These are phyloP conservation scores for Boletus tomentosulus DNA, from an alignment of 768 basidiomycete species.

Conservation along the genomic window DNA sequence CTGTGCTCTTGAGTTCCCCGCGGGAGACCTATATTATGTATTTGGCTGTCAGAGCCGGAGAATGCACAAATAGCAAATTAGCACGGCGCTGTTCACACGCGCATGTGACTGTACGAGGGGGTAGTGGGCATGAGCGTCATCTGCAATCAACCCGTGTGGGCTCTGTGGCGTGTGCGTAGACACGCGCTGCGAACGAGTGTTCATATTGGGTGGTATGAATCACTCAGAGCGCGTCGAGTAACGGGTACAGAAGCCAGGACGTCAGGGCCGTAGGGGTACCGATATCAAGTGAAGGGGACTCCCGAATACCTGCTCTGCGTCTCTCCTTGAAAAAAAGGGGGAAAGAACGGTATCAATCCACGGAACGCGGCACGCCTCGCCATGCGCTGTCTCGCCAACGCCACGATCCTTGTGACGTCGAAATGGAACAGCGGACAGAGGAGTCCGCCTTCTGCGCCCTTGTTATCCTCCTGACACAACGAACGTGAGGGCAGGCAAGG, in stretches of 20 bases:
- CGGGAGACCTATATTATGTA: slow-evolving; percentile 66
- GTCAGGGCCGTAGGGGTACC: slow-evolving; percentile 9
- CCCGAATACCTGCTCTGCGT: slow-evolving; percentile 11
- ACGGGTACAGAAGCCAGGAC: slow-evolving; percentile 22
- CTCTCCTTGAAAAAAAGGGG: slow-evolving; percentile 14
- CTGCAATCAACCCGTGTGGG: slow-evolving; percentile 40
- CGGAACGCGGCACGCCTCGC: slow-evolving; percentile 12
- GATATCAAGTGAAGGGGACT: not conserved
- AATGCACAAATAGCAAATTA: slow-evolving; percentile 51
- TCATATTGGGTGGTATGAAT: slow-evolving; percentile 64
- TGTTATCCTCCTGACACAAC: no score
- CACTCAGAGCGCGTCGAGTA: slow-evolving; percentile 48
- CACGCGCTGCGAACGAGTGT: slow-evolving; percentile 61
- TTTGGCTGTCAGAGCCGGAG: slow-evolving; percentile 71
- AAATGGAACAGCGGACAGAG: no score
- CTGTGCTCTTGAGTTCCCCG: slow-evolving; percentile 43
- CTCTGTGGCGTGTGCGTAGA: slow-evolving; percentile 33
- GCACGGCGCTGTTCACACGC: not conserved
- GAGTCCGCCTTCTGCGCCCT: no score
- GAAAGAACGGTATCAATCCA: not conserved
- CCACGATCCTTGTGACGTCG: no score
- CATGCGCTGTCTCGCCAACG: no score
- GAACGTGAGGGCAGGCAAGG: no score
- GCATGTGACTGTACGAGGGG: slow-evolving; percentile 38
- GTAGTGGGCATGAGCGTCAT: slow-evolving; percentile 65